Base-by-base conservation (phyloP, 192 early-diverging fungal species). In the Umbelopsis sp. region DNA sequence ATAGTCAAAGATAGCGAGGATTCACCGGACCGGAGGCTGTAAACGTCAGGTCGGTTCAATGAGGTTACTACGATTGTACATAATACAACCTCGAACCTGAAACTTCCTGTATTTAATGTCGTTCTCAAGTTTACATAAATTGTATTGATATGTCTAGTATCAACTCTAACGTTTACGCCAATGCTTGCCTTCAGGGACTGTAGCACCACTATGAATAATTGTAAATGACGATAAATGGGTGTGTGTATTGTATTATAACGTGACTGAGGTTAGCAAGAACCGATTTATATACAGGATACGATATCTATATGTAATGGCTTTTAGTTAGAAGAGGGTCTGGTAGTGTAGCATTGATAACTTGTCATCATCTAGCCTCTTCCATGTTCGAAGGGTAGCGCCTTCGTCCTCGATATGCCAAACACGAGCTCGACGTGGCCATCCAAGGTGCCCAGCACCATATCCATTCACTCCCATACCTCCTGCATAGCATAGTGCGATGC, bases 1-100 rank as follows among this genome's bases (percentile, higher is more conserved):
- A 87, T 96, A 10, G 89, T 98, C 21, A 86, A 89, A 73, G 91
- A 92, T 67, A 80, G 86, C 44, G 91, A 92, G 71, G 91, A 92
- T 70, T 84, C 89, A 20, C 91, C 91, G 14, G 88, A 92, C 59
- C 83, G 91, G 17, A 89, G 91, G 45, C 34, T 62, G 56, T 62
- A 20, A 62, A 20, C 26, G 17, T 31, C 38, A 41, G 5, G 5
- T 62, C 26, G 31, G 29, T 10, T 62, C 14, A 21, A 49, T 17
- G 47, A n/a, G 20, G 4, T 17, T 21, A 49, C 47, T 49, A 49
- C 47, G 47, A 49, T 49, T 49, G 47, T 49, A 49, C 8, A 49
- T 49, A 49, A 21, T 17, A 49, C 16, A 49, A 17, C 3, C 47
- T n/a, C 38, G 38, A 41, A 11, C 38, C 47, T 49, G 16, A 17